Percentiles rank a stretch among this genome's conserved stretches.
phyloP scores from a whole-genome alignment of 495 filamentous ascomycete species.

The Aspergillus ostianus region DNA sequence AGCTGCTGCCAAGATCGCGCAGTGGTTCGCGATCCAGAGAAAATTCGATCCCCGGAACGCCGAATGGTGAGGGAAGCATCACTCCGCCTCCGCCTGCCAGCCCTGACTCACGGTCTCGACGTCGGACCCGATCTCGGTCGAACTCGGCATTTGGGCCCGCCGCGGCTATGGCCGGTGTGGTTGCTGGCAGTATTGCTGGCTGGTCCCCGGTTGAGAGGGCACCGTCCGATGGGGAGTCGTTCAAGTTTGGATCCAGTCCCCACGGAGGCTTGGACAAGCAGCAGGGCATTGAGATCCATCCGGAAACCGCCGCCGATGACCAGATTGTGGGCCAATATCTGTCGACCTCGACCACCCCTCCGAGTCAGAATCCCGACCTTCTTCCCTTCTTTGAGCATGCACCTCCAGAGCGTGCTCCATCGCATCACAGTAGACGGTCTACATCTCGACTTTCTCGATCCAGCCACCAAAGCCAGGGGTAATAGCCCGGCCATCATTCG shows the following conservation, averaged over 20 bases:
- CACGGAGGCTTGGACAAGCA: slow-evolving; percentile 49
- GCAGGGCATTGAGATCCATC: slow-evolving; percentile 57
- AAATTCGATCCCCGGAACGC: slow-evolving; percentile 69
- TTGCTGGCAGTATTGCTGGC: slow-evolving; percentile 81
- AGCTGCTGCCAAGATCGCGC: slow-evolving; percentile 66
- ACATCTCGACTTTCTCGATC: slow-evolving; percentile 25
- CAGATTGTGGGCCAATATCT: slow-evolving; percentile 49
- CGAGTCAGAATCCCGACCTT: slow-evolving; percentile 58
- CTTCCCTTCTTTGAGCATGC: slow-evolving; percentile 51
- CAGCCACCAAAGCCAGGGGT: slow-evolving; percentile 1
- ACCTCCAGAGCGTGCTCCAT: slow-evolving; percentile 37
- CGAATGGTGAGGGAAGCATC: slow-evolving; percentile 48
- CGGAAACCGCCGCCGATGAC: slow-evolving; percentile 55
- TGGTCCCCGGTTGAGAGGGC: slow-evolving; percentile 81
- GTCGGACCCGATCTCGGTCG: slow-evolving; percentile 74
- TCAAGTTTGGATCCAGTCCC: slow-evolving; percentile 44
- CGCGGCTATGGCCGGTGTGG: slow-evolving; percentile 78
- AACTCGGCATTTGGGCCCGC: slow-evolving; percentile 84
- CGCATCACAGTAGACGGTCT: slow-evolving; percentile 37
- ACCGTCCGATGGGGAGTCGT: slow-evolving; percentile 46
- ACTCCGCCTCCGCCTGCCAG: slow-evolving; percentile 58
- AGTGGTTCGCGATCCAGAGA: slow-evolving; percentile 74
- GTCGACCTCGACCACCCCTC: slow-evolving; percentile 44
- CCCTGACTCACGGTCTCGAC: slow-evolving; percentile 70
- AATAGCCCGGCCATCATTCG: neutral